These are phyloP conservation scores for Eremochloa ophiuroides DNA, from an alignment of 176 grass and related monocot genomes.

Conservation along the genomic window DNA sequence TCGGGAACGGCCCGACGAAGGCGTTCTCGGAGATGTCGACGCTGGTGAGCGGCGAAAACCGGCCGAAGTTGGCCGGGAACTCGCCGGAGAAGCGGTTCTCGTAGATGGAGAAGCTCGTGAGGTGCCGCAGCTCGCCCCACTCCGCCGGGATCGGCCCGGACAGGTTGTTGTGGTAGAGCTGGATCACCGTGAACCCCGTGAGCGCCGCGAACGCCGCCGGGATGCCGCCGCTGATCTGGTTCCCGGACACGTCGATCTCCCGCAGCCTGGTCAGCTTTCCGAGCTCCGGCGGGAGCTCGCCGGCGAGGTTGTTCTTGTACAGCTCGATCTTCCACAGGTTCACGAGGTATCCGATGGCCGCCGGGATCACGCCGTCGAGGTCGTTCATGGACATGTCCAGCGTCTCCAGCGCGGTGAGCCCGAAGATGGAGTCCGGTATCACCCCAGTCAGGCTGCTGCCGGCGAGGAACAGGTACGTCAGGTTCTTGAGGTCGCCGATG, in stretches of 20 bases:
- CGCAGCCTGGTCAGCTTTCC: constrained; percentile 39
- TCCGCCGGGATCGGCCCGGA: constrained; percentile 51
- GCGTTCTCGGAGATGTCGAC: constrained; percentile 83
- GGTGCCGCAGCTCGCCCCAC: constrained; percentile 45
- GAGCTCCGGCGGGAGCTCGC: constrained; percentile 59
- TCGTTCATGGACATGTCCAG: constrained; percentile 68
- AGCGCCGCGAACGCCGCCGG: constrained; percentile 39
- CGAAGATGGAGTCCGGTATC: constrained; percentile 60
- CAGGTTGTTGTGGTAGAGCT: constrained; percentile 68
- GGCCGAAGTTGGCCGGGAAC: constrained; percentile 67
- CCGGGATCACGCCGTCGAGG: constrained; percentile 44
- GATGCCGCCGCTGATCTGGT: constrained; percentile 58
- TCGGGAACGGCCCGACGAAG: constrained; percentile 63
- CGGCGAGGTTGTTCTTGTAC: constrained; percentile 63
- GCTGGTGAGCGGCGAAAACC: constrained; percentile 52
- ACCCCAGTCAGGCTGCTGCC: constrained; percentile 40
- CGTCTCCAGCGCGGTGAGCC: constrained; percentile 49
- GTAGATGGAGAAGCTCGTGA: constrained; percentile 66
- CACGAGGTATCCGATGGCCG: constrained; percentile 48
- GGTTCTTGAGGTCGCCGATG: constrained; percentile 73
- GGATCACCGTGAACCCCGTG: constrained; percentile 53
- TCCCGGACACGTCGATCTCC: constrained; percentile 63
- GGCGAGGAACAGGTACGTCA: constrained; percentile 64
- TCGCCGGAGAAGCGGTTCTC: constrained; percentile 64
- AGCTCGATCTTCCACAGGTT: constrained; percentile 72